A percentile compares a stretch with the other conserved stretches of the same genome.
Evolutionary conservation across 805 yeast species (phyloP).

Genomic region (Yamadazyma endophytica): DNA sequence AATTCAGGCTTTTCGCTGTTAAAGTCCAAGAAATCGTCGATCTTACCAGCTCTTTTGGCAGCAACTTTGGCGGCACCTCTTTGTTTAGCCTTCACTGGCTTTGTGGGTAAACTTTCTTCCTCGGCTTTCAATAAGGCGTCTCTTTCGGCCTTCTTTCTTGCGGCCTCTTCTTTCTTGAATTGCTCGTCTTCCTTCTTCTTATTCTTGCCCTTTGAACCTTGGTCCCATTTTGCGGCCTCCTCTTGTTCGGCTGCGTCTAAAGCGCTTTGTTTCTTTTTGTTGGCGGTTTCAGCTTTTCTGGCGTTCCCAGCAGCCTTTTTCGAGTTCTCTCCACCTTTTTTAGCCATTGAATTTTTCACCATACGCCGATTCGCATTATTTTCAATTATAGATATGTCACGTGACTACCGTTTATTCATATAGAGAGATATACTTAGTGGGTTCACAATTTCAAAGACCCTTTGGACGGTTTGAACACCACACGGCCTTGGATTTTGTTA

Average conservation of each 20-base stretch:
- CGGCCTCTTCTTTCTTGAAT: slow-evolving; percentile 71
- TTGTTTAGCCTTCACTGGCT: slow-evolving; percentile 48
- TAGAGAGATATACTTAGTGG: no score
- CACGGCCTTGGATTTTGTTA: slow-evolving; percentile 40
- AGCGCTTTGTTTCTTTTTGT: slow-evolving; percentile 51
- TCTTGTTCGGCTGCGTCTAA: slow-evolving; percentile 42
- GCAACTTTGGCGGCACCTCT: slow-evolving; percentile 71
- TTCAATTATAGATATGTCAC: not conserved
- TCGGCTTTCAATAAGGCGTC: slow-evolving; percentile 63
- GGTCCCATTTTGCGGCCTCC: slow-evolving; percentile 65
- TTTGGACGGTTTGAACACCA: slow-evolving; percentile 31
- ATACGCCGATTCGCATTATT: not conserved
- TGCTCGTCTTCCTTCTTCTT: slow-evolving; percentile 68
- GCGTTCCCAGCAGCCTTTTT: slow-evolving; percentile 65
- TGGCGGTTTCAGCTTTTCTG: slow-evolving; percentile 61
- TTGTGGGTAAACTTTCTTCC: slow-evolving; percentile 59
- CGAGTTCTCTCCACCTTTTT: slow-evolving; percentile 44
- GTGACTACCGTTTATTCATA: not conserved
- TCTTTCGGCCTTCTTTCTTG: slow-evolving; percentile 77
- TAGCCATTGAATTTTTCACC: slow-evolving; percentile 41
- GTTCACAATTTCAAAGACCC: no score
- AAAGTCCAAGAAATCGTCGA: slow-evolving; percentile 63
- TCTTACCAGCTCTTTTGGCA: slow-evolving; percentile 53
- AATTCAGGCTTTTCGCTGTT: slow-evolving; percentile 48
- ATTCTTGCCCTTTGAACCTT: slow-evolving; percentile 65